Base-by-base conservation (phyloP, 768 basidiomycete species). In the Naganishia kalamii region DNA sequence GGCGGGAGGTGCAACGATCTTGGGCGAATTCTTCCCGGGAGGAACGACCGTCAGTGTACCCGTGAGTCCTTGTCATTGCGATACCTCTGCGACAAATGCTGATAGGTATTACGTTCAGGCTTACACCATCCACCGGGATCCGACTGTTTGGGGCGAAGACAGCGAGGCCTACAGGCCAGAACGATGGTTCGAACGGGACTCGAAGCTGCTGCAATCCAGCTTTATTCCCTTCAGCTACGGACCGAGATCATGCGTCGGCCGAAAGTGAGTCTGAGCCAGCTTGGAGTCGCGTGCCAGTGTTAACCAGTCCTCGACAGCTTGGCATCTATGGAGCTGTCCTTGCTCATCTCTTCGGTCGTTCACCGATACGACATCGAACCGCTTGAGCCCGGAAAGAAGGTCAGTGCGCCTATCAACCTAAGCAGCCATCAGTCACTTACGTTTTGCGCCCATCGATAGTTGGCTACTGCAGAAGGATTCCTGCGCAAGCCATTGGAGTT, bases 221-320 rank as follows among this genome's bases (percentile, higher is more conserved):
- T 92, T 92, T 75, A 92, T 92, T 70, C 88, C 89, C 0, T 92
- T 91, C 76, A 90, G 88, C 0, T 84, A 84, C 66, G 90, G 90
- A 2, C 91, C 91, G 17, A 82, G 88, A 86, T 86, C 71, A 60
- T 70, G 69, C 44, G 69, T 70, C 12, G 69, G 69, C 8, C 52
- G 67, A 47, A 70, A 70, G 69, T 67, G 37, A 37, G 61, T 59
- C 23, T 19, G 8, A 33, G 7, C 10, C 15, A 4, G 4, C 12
- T n/a, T 27, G 27, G 12, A 4, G 27, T 27, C 29, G 47, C 32
- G 7, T 13, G 15, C 8, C 32, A 13, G 4, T 21, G 12, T n/a
- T 21, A 23, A 6, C 23, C 10, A 23, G 23, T n/a, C 57, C 19
- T 32, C 19, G 12, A 10, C 40, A 70, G 69, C 60, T 62, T 70